Evolutionary conservation across 768 basidiomycete species (phyloP).

Genomic region (Rhodotorula sphaerocarpa): DNA sequence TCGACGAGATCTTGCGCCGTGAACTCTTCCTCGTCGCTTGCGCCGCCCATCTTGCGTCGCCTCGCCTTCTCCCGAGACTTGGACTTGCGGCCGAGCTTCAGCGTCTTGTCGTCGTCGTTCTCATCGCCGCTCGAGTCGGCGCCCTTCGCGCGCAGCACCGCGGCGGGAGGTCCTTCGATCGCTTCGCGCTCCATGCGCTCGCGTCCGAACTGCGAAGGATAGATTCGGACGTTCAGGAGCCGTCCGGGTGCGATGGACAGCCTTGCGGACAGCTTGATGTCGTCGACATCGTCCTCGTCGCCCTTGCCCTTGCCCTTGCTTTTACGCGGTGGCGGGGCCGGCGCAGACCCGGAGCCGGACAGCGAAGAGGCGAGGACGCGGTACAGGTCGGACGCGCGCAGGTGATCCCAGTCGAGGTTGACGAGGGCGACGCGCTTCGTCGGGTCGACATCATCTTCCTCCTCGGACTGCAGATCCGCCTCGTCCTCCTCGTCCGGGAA

Average conservation of each 20-base stretch:
- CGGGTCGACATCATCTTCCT: constrained; percentile 45
- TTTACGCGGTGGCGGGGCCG: constrained; percentile 38
- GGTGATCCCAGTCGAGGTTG: constrained; percentile 96
- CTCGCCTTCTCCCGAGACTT: constrained; percentile 31
- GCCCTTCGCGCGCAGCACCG: constrained; percentile 55
- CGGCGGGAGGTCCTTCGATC: constrained; percentile 75
- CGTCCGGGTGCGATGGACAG: constrained; percentile 54
- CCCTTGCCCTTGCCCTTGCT: constrained; percentile 34
- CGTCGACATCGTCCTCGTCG: constrained; percentile 30
- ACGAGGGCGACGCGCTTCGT: constrained; percentile 78
- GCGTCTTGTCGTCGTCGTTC: constrained; percentile 33
- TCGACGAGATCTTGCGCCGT: constrained; percentile 39
- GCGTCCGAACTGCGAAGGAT: constrained; percentile 89
- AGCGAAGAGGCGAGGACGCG: constrained; percentile 85
- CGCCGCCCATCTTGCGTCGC: constrained; percentile 3
- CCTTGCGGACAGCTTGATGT: constrained; percentile 29
- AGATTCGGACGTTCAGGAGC: constrained; percentile 69
- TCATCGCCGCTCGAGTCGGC: constrained; percentile 50
- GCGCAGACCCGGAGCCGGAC: constrained; percentile 52
- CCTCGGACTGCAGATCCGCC: constrained; percentile 45
- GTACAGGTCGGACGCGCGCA: constrained; percentile 79
- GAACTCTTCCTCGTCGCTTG: constrained; percentile 39
- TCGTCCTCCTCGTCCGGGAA: constrained; percentile 60
- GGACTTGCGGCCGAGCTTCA: constrained; percentile 38
- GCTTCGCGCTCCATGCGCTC: constrained; percentile 78